These are phyloP conservation scores for Pleomassaria siparia DNA, from an alignment of 2,329 filamentous ascomycete genomes.

Conservation along the genomic window DNA sequence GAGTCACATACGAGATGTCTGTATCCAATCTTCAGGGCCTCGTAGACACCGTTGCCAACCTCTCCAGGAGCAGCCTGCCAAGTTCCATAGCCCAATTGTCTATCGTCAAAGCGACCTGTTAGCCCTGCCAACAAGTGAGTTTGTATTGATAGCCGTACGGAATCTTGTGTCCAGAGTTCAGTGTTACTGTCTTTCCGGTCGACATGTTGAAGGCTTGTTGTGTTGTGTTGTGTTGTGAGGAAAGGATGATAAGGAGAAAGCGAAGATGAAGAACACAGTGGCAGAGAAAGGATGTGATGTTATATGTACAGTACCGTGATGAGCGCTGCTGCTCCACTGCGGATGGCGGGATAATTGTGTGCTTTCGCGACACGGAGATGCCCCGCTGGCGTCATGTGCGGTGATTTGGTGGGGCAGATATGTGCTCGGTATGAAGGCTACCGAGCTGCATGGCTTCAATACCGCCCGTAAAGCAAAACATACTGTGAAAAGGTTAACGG, in stretches of 20 bases:
- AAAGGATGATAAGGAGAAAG: not conserved
- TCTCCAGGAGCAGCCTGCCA: constrained; percentile 39
- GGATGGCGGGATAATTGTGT: not conserved
- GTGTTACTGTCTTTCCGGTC: constrained; percentile 39
- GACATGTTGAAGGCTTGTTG: constrained; percentile 24
- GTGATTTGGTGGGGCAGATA: not conserved
- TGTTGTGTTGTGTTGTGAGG: not conserved
- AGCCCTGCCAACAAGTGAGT: not conserved
- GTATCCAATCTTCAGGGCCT: constrained; percentile 37
- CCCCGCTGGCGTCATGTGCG: not conserved
- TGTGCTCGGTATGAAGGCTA: not conserved
- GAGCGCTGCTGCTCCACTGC: not conserved
- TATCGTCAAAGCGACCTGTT: constrained; percentile 3
- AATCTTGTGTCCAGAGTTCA: constrained; percentile 46
- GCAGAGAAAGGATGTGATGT: not conserved
- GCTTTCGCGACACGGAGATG: not conserved
- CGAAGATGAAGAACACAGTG: not conserved
- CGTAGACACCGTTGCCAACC: constrained; percentile 47
- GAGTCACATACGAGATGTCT: constrained; percentile 21
- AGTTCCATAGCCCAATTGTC: constrained; percentile 40
- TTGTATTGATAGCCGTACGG: constrained; percentile 36
- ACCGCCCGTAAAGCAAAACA: no score
- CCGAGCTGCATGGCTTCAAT: not conserved
- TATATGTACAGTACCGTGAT: no score
- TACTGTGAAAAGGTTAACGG: no score